These are phyloP conservation scores for Beauveria bassiana DNA, from an alignment of 2,329 filamentous ascomycete species.

Conservation along the genomic window DNA sequence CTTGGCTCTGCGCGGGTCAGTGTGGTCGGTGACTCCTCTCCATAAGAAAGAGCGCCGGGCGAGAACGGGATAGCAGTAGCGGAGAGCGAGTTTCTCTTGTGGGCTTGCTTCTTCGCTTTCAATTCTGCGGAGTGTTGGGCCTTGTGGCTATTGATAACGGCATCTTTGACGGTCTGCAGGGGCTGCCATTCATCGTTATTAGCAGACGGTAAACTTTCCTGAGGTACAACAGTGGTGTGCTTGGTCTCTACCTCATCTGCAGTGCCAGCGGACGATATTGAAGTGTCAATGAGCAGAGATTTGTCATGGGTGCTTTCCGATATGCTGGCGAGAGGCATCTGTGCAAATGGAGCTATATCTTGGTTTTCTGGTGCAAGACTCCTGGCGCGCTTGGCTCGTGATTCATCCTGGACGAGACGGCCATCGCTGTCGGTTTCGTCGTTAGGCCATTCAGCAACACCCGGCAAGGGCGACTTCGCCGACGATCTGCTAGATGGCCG, in stretches of 20 bases:
- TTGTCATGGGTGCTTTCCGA: constrained; percentile 33
- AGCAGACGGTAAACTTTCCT: constrained; percentile 40
- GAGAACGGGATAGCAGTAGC: constrained; percentile 64
- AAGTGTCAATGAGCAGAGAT: constrained; percentile 37
- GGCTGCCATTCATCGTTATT: constrained; percentile 1
- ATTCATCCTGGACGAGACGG: constrained; percentile 54
- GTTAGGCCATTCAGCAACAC: constrained; percentile 17
- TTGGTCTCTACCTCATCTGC: constrained; percentile 49
- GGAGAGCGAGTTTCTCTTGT: constrained; percentile 47
- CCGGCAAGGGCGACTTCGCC: constrained; percentile 22
- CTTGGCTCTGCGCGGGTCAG: constrained; percentile 1
- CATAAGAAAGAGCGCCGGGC: constrained; percentile 30
- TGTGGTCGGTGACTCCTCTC: constrained; percentile 18
- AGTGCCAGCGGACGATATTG: constrained; percentile 44
- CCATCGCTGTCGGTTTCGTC: constrained; percentile 47
- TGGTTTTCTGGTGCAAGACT: constrained; percentile 59
- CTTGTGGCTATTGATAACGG: constrained; percentile 30
- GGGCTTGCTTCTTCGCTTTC: not conserved
- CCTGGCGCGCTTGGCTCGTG: constrained; percentile 68
- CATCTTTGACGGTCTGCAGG: constrained; percentile 21
- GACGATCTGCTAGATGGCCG: constrained; percentile 49
- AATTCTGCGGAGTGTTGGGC: constrained; percentile 7
- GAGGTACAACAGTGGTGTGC: constrained; percentile 43
- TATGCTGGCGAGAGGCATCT: constrained; percentile 13
- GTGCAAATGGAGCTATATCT: constrained; percentile 66